phyloP scores from a whole-genome alignment of 139 green algal species.

The Trebouxia sp. region DNA sequence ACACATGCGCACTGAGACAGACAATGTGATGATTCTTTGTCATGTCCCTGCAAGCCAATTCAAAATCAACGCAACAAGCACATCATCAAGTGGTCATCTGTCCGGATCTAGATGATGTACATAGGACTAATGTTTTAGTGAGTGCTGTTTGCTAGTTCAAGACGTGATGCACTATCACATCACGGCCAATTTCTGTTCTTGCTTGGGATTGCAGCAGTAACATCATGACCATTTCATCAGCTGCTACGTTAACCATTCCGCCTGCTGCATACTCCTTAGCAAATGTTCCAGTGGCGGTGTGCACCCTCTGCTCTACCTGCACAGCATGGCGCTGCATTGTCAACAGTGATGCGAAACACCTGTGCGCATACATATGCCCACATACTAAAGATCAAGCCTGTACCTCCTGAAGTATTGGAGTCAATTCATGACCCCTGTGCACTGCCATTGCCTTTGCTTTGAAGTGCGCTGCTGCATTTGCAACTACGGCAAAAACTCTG shows the following conservation, averaged over 20 bases:
- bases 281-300: background rate
- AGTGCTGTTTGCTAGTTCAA: no score
- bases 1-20: no score
- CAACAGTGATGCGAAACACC: no score
- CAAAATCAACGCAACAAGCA: no score
- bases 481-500: background rate
- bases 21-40: no score
- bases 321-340: background rate
- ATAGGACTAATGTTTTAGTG: no score
- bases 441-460: background rate
- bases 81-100: no score
- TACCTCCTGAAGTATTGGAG: background rate
- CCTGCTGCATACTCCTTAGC: background rate
- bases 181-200: background rate
- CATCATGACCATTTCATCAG: background rate
- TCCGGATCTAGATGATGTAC: no score
- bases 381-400: background rate
- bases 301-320: background rate
- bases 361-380: no score
- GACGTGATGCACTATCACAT: background rate
- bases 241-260: background rate
- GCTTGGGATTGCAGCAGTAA: background rate
- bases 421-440: background rate
- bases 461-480: background rate
- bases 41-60: no score